These are phyloP conservation scores for Trichaptum fuscoviolaceum DNA, from an alignment of 768 basidiomycete genomes.

Conservation along the genomic window DNA sequence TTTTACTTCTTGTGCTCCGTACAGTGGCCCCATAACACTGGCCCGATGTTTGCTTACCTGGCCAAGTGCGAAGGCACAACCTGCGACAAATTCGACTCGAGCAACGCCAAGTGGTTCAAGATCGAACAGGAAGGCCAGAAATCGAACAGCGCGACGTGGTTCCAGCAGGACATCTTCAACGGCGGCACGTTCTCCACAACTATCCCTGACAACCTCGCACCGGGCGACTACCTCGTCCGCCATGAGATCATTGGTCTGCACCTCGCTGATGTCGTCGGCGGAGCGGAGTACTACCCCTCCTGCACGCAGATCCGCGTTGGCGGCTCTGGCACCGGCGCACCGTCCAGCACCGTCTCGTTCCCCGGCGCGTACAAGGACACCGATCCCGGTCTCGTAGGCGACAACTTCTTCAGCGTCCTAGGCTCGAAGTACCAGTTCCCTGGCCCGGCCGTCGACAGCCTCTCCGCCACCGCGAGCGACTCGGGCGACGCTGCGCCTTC, in stretches of 20 bases:
- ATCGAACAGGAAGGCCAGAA: constrained; percentile 48
- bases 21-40: constrained; percentile 53
- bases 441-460: constrained; percentile 43
- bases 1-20: not conserved
- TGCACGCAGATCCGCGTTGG: constrained; percentile 17
- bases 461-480: constrained; percentile 21
- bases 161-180: constrained; percentile 25
- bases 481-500: not conserved
- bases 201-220: constrained; percentile 20
- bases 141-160: constrained; percentile 25
- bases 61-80: constrained; percentile 50
- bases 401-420: not conserved
- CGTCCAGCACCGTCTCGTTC: constrained; percentile 14
- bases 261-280: constrained; percentile 9
- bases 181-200: constrained; percentile 22
- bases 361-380: constrained; percentile 21
- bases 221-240: constrained; percentile 22
- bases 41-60: constrained; percentile 74
- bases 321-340: constrained; percentile 3
- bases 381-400: constrained; percentile 19
- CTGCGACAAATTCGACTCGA: constrained; percentile 56
- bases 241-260: constrained; percentile 12
- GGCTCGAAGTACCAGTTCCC: constrained; percentile 40
- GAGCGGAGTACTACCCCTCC: constrained; percentile 22
- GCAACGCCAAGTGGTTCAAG: constrained; percentile 70